Percentiles rank a stretch among this genome's conserved stretches.
phyloP scores from a whole-genome alignment of 169 alveolate genomes.

The Plasmodium ovale region DNA sequence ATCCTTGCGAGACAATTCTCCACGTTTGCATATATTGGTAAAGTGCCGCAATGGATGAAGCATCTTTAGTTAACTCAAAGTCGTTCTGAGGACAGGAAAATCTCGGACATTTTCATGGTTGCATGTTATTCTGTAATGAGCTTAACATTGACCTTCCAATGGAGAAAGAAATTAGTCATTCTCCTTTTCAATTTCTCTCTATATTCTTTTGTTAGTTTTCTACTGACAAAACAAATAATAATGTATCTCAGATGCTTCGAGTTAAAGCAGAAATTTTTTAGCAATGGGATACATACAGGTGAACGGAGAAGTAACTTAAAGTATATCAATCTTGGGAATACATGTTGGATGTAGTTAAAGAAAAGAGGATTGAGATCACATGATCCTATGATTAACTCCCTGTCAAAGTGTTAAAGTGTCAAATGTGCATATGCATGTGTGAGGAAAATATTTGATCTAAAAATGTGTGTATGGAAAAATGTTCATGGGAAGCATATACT shows the following conservation, averaged over 20 bases:
- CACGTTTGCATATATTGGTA: neutral
- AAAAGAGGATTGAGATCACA: slow-evolving; percentile 19
- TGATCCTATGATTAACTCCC: slow-evolving; percentile 29
- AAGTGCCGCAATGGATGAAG: no score
- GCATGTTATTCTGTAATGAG: slow-evolving; percentile 11
- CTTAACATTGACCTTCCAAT: slow-evolving; percentile 20
- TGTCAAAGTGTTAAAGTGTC: neutral
- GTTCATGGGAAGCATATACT: neutral
- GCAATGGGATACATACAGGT: slow-evolving; percentile 35
- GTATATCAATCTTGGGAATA: slow-evolving; percentile 18
- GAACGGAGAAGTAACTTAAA: slow-evolving; percentile 4
- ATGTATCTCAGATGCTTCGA: slow-evolving; percentile 21
- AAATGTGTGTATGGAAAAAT: no score
- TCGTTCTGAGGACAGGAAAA: no score
- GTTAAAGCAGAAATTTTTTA: slow-evolving; percentile 42
- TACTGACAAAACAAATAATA: neutral
- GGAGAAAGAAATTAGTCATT: slow-evolving; percentile 9
- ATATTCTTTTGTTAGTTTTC: slow-evolving; percentile 3
- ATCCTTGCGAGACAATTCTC: neutral
- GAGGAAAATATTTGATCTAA: no score
- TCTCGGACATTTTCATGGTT: no score
- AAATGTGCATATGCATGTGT: neutral
- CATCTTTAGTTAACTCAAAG: no score
- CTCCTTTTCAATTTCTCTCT: slow-evolving; percentile 19
- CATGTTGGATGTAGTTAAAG: slow-evolving; percentile 25